Evolutionary conservation across 805 yeast genomes (phyloP).

Genomic region (Candida vaughaniae): DNA sequence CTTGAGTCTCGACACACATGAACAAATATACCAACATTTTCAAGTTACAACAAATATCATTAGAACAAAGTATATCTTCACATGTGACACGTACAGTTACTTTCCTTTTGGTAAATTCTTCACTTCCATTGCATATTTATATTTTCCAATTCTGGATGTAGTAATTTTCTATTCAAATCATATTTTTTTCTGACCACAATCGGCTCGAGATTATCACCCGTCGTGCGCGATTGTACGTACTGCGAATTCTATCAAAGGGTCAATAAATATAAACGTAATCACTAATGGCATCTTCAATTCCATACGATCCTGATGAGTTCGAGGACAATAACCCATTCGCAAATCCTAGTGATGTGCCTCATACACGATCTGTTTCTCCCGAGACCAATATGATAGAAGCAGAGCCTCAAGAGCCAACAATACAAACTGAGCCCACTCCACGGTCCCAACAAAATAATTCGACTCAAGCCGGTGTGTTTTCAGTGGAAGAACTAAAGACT

Average conservation of each 20-base stretch:
- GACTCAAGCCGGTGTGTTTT: conserved; percentile 19
- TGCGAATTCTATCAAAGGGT: conserved; percentile 6
- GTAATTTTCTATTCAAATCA: too few relatives aligned
- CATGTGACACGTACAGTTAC: too few relatives aligned
- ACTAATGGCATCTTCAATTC: conserved; percentile 22
- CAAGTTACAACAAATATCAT: too few relatives aligned
- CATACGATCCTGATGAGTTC: conserved; percentile 48
- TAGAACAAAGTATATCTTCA: too few relatives aligned
- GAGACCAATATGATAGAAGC: background rate
- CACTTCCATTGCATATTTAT: too few relatives aligned
- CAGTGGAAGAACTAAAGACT: conserved; percentile 42
- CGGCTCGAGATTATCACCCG: too few relatives aligned
- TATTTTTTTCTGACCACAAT: too few relatives aligned
- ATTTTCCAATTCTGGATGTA: too few relatives aligned
- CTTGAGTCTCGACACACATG: too few relatives aligned
- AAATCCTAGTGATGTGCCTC: conserved; percentile 29
- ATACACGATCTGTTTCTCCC: background rate
- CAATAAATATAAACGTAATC: conserved; percentile 1
- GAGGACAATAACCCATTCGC: conserved; percentile 45
- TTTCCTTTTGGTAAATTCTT: too few relatives aligned
- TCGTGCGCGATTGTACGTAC: background rate
- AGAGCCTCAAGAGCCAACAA: background rate
- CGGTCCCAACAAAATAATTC: background rate
- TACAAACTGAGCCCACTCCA: conserved; percentile 23
- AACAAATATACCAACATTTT: too few relatives aligned